These are phyloP conservation scores for Gastrolobium villosum DNA, from an alignment of 306 rosid species.

Conservation along the genomic window DNA sequence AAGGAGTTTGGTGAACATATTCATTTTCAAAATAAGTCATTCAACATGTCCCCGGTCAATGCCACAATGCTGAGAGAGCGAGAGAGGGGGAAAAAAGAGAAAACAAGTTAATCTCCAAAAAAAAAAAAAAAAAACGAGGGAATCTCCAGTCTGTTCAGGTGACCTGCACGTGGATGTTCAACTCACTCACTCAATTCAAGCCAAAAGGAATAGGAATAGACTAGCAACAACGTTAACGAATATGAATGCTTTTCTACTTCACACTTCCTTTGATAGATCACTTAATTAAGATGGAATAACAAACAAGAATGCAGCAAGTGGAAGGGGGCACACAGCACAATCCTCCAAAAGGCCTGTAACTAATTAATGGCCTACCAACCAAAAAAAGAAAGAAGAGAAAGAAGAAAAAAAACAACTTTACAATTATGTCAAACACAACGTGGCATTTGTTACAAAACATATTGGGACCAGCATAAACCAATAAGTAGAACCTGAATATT, in stretches of 20 bases:
- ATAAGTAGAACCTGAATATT: constrained; percentile 42
- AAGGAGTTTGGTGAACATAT: too few relatives aligned
- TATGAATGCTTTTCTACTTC: constrained; percentile 59
- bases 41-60: constrained; percentile 11
- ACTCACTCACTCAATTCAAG: constrained; percentile 33
- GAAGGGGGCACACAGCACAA: constrained; percentile 58
- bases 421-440: constrained; percentile 74
- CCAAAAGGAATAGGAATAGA: constrained; percentile 6
- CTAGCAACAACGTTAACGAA: constrained; percentile 23
- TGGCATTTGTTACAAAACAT: constrained; percentile 71
- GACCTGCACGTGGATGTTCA: constrained; percentile 40
- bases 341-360: constrained; percentile 59
- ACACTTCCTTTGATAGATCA: constrained; percentile 56
- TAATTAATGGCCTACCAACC: constrained; percentile 59
- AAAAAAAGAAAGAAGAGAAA: neutral
- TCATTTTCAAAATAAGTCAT: neutral
- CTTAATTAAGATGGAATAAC: constrained; percentile 56
- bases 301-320: constrained; percentile 62
- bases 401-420: constrained; percentile 58
- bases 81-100: neutral
- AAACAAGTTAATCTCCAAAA: neutral
- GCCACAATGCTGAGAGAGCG: neutral
- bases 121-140: neutral
- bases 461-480: constrained; percentile 61
- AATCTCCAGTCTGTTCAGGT: constrained; percentile 7